phyloP scores from a whole-genome alignment of 2,329 filamentous ascomycete genomes.

The Volutella citrinella region DNA sequence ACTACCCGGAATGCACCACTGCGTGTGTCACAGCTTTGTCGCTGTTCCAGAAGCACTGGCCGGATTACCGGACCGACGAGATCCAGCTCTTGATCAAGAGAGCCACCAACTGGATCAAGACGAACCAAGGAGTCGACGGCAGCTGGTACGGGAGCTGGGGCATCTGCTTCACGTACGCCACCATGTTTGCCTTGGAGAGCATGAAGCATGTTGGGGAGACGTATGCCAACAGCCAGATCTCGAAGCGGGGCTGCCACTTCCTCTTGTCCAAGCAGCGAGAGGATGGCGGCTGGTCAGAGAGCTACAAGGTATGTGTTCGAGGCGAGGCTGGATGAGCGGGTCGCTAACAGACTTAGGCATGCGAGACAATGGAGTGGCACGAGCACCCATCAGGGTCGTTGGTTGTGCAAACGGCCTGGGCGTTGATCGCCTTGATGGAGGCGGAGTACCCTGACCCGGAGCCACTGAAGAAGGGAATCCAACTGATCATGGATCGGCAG shows the following conservation, averaged over 20 bases:
- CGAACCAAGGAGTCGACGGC: conserved; percentile 74
- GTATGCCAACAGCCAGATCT: conserved; percentile 68
- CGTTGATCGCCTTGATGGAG: conserved; percentile 76
- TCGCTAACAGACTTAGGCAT: conserved; percentile 50
- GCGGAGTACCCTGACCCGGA: conserved; percentile 75
- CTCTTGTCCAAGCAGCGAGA: conserved; percentile 77
- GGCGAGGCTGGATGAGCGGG: background rate
- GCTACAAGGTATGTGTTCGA: conserved; percentile 61
- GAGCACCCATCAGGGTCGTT: conserved; percentile 76
- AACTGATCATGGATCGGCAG: conserved; percentile 81
- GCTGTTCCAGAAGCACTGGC: conserved; percentile 78
- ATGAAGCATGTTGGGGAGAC: conserved; percentile 78
- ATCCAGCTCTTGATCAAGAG: conserved; percentile 69
- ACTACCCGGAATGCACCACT: conserved; percentile 97
- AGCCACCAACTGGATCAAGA: conserved; percentile 80
- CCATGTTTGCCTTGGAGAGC: conserved; percentile 92
- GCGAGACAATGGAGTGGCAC: conserved; percentile 71
- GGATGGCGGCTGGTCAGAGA: conserved; percentile 97
- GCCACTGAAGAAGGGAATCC: conserved; percentile 70
- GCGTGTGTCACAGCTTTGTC: conserved; percentile 86
- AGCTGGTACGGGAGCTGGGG: conserved; percentile 98
- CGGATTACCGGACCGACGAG: conserved; percentile 73
- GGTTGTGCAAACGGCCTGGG: conserved; percentile 95
- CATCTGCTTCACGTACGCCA: conserved; percentile 96
- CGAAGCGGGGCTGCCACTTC: conserved; percentile 79